A percentile compares a stretch with the other conserved stretches of the same genome.
phyloP scores from a whole-genome alignment of 73 alveolate genomes.

The Paramecium bursaria region DNA sequence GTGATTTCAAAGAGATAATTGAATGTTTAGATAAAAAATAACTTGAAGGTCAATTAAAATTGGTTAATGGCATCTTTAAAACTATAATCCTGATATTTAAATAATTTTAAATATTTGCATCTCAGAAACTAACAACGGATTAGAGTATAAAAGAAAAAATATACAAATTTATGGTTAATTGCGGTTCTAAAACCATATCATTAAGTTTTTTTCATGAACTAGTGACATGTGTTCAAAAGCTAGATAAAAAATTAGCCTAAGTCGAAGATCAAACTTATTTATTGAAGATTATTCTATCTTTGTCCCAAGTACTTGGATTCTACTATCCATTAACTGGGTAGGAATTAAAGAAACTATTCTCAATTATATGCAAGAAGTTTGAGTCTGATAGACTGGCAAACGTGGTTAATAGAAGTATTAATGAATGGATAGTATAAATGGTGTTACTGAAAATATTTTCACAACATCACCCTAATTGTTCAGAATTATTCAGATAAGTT shows the following conservation, averaged over 20 bases:
- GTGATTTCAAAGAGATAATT: constrained; percentile 42
- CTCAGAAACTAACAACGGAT: neutral
- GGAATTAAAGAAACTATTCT: constrained; percentile 20
- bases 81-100: constrained; percentile 23
- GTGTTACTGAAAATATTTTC: neutral
- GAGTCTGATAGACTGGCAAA: constrained; percentile 21
- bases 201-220: constrained; percentile 16
- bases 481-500: neutral
- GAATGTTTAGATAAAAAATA: neutral
- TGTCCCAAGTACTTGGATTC: constrained; percentile 15
- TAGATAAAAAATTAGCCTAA: constrained; percentile 30
- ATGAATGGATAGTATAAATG: constrained; percentile 48
- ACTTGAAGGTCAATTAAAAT: constrained; percentile 1
- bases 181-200: neutral
- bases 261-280: neutral
- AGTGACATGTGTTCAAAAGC: constrained; percentile 5
- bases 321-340: neutral
- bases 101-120: neutral
- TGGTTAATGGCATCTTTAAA: constrained; percentile 39
- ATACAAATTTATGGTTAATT: neutral
- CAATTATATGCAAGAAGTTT: constrained; percentile 39
- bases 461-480: neutral
- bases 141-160: neutral
- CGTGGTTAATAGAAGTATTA: constrained; percentile 9
- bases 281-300: neutral